phyloP scores from a whole-genome alignment of 78 protist species.

The Polysphondylium violaceum region DNA sequence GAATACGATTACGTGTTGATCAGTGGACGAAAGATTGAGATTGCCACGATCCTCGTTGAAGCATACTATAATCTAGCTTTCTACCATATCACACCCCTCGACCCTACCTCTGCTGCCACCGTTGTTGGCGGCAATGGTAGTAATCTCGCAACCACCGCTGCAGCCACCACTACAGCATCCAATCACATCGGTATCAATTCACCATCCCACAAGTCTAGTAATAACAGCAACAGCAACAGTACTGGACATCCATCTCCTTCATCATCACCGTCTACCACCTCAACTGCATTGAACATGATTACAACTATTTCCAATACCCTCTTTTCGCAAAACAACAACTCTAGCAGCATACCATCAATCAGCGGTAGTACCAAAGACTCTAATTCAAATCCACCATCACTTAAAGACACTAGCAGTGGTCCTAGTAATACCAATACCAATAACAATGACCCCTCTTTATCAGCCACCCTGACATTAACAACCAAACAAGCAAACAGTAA shows the following conservation, averaged over 20 bases:
- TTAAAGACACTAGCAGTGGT: background rate
- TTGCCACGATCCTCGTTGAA: slow-evolving; percentile 75
- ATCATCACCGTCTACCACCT: too few relatives aligned
- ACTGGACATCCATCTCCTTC: background rate
- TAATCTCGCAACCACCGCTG: background rate
- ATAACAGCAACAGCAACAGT: background rate
- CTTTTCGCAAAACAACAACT: background rate
- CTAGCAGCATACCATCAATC: background rate
- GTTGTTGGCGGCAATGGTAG: background rate
- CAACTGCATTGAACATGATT: too few relatives aligned
- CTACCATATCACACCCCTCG: slow-evolving; percentile 4
- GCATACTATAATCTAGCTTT: slow-evolving; percentile 61
- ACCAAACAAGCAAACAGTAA: background rate
- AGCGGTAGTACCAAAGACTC: slow-evolving; percentile 1
- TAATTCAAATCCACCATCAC: too few relatives aligned
- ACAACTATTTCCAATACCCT: too few relatives aligned
- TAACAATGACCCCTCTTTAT: background rate
- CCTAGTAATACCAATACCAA: background rate
- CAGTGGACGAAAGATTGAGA: slow-evolving; percentile 88
- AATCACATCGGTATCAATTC: background rate
- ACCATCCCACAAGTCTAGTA: background rate
- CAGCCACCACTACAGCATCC: background rate
- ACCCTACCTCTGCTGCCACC: background rate
- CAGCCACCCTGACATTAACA: background rate
- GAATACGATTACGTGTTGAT: slow-evolving; percentile 91